Conservation (phyloP, 2,329 filamentous ascomycete genomes). For the Colletotrichum filicis region DNA sequence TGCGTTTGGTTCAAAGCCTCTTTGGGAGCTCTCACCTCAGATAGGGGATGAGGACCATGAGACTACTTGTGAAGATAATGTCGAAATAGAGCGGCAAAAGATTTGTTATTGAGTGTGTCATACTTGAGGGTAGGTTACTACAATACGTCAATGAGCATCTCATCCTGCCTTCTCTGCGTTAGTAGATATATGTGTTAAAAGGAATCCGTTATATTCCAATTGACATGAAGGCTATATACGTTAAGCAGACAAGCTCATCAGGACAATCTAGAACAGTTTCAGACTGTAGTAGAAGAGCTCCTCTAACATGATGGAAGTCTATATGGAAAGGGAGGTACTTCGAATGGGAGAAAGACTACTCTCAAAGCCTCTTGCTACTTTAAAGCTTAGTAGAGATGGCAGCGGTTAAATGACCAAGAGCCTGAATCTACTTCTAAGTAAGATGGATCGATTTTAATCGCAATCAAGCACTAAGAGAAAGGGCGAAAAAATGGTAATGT, state of each 20-base stretch:
- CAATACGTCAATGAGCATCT: background rate
- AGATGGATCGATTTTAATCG: no score
- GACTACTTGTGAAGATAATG: background rate
- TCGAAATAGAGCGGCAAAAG: no score
- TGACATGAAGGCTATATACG: rapidly evolving
- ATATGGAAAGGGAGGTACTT: no score
- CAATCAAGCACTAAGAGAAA: background rate
- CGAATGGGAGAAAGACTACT: no score
- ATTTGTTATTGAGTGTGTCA: background rate
- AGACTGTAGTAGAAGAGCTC: no score
- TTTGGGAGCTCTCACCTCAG: background rate
- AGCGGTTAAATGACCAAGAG: no score
- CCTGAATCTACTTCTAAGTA: background rate
- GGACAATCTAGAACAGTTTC: background rate
- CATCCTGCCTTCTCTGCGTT: background rate
- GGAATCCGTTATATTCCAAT: no score
- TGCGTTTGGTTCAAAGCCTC: background rate
- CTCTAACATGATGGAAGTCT: no score
- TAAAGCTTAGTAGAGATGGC: no score
- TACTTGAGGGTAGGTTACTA: background rate
- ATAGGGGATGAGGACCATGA: background rate
- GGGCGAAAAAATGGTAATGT: background rate
- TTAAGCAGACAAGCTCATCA: background rate
- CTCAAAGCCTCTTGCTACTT: no score
- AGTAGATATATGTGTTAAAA: background rate